Percentiles rank a stretch among this genome's conserved stretches.
Conservation (phyloP, 441 rosid species). For the Syzygium syzygioides region DNA sequence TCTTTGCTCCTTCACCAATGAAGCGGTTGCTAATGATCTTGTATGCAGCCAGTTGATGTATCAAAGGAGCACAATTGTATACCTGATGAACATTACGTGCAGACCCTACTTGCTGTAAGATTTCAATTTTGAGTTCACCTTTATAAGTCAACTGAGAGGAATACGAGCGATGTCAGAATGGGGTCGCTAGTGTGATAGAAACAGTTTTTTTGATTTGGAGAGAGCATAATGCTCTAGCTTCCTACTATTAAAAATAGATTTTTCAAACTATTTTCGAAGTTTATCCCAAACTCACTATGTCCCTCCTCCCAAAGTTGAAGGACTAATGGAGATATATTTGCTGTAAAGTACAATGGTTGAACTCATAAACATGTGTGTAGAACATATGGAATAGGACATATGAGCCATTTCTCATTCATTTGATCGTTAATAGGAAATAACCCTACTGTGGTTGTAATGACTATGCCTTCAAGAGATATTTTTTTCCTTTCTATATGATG, state of each 20-base stretch:
- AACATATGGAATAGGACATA: neutral
- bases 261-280: neutral
- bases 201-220: neutral
- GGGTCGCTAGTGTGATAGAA: neutral
- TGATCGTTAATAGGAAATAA: neutral
- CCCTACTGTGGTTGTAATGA: neutral
- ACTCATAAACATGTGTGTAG: neutral
- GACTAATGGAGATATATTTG: neutral
- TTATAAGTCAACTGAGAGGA: neutral
- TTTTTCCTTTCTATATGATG: neutral
- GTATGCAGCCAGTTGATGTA: slow-evolving; percentile 65
- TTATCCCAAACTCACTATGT: neutral
- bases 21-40: neutral
- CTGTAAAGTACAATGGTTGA: neutral
- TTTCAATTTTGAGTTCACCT: neutral
- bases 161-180: neutral
- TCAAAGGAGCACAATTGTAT: slow-evolving; percentile 92
- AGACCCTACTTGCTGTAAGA: slow-evolving; percentile 89
- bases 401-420: neutral
- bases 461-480: neutral
- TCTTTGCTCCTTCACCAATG: slow-evolving; percentile 1
- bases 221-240: neutral
- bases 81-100: slow-evolving; percentile 98
- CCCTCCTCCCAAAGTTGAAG: neutral
- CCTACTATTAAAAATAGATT: neutral